Evolutionary conservation across 805 yeast genomes (phyloP), one percentile per base, ranked within the genome.

Genomic region (Maudiozyma saulgeensis): DNA sequence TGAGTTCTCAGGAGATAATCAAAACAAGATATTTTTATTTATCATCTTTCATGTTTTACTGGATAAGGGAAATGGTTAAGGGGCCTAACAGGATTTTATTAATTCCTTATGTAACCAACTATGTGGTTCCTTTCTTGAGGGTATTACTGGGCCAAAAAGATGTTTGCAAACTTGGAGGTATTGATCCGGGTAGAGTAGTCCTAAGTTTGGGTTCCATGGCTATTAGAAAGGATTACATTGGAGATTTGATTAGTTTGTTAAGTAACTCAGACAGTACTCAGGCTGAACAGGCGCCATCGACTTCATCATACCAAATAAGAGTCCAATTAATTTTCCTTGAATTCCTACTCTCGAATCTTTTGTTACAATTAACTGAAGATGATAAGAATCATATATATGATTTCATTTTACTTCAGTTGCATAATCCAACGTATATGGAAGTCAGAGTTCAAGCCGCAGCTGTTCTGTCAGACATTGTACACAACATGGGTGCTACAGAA

Each of bases 391-490:
- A 62, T 31, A 68, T 91, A 12, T 70, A 87, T 23, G 67, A 70
- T 1, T 71, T 78, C 46, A 77, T 84, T 2, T 56, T 58, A 16
- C 70, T 74, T 34, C 63, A 70, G 3, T 68, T 84, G 55, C 66
- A 87, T 48, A 78, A 76, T 53, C 84, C 81, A 58, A 70, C 71
- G 35, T 85, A 82, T 52, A 75, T 84, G 18, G 91, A 87, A 50
- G 86, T 91, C 4, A 71, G 98, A 50, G 84, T 80, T 47, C 70
- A 78, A 6, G 87, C 93, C 1, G 79, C 93, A 0, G 69, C 72
- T 1, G 83, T 88, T 2, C 72, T 91, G n/a, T 79, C 95, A 0
- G 87, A 91, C 4, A 77, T 93, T 51, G 76, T 91, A 40, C 90
- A 90, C 59, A 73, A 78, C 25, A 80, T 73, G 51, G 75, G 62